These are phyloP conservation scores for Orychophragmus violaceus DNA, from an alignment of 345 rosid species.

Conservation along the genomic window DNA sequence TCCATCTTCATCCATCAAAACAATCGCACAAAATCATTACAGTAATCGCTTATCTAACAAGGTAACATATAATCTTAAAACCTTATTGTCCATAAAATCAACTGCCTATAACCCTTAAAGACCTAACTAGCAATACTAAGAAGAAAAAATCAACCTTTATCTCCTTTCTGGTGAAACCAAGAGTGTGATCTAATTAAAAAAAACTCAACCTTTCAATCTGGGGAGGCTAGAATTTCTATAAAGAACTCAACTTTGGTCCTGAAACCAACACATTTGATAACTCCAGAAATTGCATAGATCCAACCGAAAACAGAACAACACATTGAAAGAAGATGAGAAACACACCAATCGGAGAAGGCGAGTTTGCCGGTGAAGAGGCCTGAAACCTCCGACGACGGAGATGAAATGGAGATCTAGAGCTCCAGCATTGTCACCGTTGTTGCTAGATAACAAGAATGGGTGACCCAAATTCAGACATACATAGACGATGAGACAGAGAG, in stretches of 20 bases:
- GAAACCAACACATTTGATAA: not conserved
- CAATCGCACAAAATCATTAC: constrained; percentile 2
- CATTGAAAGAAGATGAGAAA: not conserved
- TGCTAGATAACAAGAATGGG: constrained; percentile 30
- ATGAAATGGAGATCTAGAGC: constrained; percentile 46
- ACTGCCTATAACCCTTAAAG: not conserved
- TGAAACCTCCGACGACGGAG: constrained; percentile 58
- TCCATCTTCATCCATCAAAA: constrained; percentile 51
- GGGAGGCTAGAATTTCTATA: not conserved
- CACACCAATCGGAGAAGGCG: constrained; percentile 64
- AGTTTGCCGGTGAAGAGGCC: constrained; percentile 39
- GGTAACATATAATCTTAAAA: not conserved
- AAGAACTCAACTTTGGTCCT: not conserved
- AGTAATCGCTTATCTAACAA: not conserved
- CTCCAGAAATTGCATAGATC: not conserved
- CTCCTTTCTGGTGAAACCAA: not conserved
- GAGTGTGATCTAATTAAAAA: not conserved
- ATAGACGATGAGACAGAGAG: constrained; percentile 51
- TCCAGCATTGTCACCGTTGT: constrained; percentile 21
- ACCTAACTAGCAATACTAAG: not conserved
- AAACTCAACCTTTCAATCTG: not conserved
- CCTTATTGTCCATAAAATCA: not conserved
- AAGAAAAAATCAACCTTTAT: not conserved
- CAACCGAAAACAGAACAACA: not conserved
- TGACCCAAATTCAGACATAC: constrained; percentile 58